These are phyloP conservation scores for Urtica urens DNA, from an alignment of 306 rosid genomes.

Conservation along the genomic window DNA sequence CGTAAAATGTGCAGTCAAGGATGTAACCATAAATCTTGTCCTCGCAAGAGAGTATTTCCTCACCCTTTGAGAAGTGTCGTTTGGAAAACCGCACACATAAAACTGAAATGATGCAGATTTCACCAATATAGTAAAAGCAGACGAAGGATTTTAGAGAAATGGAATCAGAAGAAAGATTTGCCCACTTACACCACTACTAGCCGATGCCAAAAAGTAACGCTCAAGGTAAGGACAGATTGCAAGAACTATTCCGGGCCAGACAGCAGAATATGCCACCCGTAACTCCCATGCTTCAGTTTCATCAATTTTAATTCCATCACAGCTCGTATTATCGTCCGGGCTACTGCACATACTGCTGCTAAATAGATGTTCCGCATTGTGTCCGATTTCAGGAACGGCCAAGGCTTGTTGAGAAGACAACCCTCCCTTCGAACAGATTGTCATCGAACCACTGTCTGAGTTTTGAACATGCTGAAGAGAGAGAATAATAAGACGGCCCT, in stretches of 20 bases:
- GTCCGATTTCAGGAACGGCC: constrained; percentile 62
- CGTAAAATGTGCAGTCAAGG: constrained; percentile 66
- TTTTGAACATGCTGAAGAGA: constrained; percentile 78
- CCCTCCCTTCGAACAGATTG: constrained; percentile 65
- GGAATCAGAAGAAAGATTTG: not conserved
- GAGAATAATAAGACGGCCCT: constrained; percentile 82
- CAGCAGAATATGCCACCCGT: constrained; percentile 45
- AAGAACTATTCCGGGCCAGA: constrained; percentile 68
- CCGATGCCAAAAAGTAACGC: constrained; percentile 84
- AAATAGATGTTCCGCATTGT: constrained; percentile 68
- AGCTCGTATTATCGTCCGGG: constrained; percentile 75
- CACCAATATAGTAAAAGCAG: not conserved
- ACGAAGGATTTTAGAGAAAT: not conserved
- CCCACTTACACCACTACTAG: constrained; percentile 72
- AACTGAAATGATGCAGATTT: constrained; percentile 37
- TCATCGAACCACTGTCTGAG: constrained; percentile 90
- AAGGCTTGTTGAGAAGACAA: constrained; percentile 63
- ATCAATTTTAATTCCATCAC: constrained; percentile 75
- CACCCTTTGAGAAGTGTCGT: constrained; percentile 60
- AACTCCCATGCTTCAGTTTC: constrained; percentile 90
- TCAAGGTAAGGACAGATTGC: constrained; percentile 87
- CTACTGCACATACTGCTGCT: constrained; percentile 81
- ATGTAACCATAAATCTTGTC: constrained; percentile 60
- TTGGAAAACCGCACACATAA: constrained; percentile 76
- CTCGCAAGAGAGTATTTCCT: constrained; percentile 51